These are phyloP conservation scores for Ramalina intermedia DNA, from an alignment of 495 filamentous ascomycete species.

Conservation along the genomic window DNA sequence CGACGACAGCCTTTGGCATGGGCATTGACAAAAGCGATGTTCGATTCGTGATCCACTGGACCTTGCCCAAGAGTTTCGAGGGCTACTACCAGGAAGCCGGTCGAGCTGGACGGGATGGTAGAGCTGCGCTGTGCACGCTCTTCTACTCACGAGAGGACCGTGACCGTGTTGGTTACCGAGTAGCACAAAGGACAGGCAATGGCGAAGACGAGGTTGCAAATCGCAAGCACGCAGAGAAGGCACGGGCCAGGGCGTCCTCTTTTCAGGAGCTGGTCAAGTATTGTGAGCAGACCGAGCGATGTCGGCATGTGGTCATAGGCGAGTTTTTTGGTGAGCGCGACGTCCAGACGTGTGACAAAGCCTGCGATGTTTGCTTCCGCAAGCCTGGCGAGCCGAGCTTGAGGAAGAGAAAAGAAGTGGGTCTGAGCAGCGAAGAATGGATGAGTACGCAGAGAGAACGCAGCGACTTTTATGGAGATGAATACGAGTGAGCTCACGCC, in stretches of 20 bases:
- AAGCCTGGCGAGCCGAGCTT: conserved; percentile 28
- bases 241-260: conserved; percentile 27
- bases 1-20: conserved; percentile 95
- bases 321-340: conserved; percentile 65
- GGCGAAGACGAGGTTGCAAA: conserved; percentile 3
- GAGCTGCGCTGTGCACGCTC: conserved; percentile 69
- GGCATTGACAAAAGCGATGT: conserved; percentile 93
- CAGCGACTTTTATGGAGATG: conserved; percentile 32
- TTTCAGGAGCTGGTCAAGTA: conserved; percentile 55
- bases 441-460: conserved; percentile 54
- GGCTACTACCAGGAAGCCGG: conserved; percentile 94
- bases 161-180: conserved; percentile 49
- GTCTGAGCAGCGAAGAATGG: conserved; percentile 58
- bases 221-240: conserved; percentile 18
- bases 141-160: conserved; percentile 80
- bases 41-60: conserved; percentile 88
- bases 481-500: conserved; percentile 7
- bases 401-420: conserved; percentile 44
- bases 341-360: conserved; percentile 56
- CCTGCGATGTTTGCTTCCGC: conserved; percentile 87
- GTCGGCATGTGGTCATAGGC: conserved; percentile 64
- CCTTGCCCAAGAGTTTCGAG: conserved; percentile 80
- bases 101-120: conserved; percentile 77
- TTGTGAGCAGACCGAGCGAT: conserved; percentile 59
- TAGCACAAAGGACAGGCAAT: conserved; percentile 22